Evolutionary conservation across 2,329 filamentous ascomycete species (phyloP).

Genomic region (Pseudogymnoascus sp.): DNA sequence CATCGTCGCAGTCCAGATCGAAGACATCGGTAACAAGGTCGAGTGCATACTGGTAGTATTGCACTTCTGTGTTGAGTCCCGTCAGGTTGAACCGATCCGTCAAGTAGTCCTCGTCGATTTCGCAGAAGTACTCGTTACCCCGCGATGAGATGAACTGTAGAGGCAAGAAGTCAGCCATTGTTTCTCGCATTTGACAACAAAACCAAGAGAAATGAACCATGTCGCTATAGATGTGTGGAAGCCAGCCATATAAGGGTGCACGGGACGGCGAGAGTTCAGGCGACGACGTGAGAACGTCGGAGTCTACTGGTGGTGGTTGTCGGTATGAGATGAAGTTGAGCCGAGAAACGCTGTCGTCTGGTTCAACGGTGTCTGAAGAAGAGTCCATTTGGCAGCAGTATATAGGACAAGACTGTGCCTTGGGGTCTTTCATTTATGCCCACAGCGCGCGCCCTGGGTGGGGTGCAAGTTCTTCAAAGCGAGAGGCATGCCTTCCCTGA

Average conservation of each 20-base stretch:
- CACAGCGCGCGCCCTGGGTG: neutral
- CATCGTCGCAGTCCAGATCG: conserved; percentile 96
- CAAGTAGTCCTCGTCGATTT: conserved; percentile 98
- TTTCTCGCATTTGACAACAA: neutral
- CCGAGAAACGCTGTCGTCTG: neutral
- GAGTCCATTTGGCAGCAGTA: neutral
- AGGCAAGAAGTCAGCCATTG: conserved; percentile 1
- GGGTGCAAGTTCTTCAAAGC: conserved; percentile 1
- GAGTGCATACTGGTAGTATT: conserved; percentile 97
- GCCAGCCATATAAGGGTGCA: neutral
- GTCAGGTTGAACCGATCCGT: conserved; percentile 98
- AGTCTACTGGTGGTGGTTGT: neutral
- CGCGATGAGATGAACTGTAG: conserved; percentile 83
- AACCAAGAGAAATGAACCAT: neutral
- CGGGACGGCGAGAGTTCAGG: neutral
- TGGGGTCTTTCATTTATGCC: neutral
- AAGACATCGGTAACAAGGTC: conserved; percentile 98
- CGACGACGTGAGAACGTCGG: neutral
- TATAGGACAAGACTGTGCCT: neutral
- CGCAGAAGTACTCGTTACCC: conserved; percentile 98
- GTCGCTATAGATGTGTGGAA: neutral
- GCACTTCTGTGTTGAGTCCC: conserved; percentile 91
- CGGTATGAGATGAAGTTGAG: no score
- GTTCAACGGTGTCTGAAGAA: neutral
- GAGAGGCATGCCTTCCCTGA: neutral